Evolutionary conservation across 768 basidiomycete species (phyloP).

Genomic region (Strobilomyces confusus): DNA sequence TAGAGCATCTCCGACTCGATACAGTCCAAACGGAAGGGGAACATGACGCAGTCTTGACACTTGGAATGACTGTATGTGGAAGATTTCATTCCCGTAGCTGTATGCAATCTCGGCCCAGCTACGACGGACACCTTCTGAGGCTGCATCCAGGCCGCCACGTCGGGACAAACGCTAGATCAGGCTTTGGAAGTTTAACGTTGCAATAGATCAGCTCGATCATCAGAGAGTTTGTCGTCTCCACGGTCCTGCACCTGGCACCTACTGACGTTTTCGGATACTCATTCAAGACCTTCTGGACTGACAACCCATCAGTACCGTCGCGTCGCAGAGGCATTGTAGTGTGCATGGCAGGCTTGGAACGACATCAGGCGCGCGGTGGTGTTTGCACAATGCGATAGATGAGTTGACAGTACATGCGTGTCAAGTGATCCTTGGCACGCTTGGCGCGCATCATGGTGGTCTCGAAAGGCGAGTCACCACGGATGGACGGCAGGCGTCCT

Average conservation of each 20-base stretch:
- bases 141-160: conserved; percentile 1
- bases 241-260: conserved; percentile 72
- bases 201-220: conserved; percentile 83
- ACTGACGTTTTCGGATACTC: conserved; percentile 60
- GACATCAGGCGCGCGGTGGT: conserved; percentile 56
- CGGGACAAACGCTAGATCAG: conserved; percentile 29
- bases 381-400: conserved; percentile 54
- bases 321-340: conserved; percentile 51
- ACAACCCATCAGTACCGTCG: conserved; percentile 60
- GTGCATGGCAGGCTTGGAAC: conserved; percentile 69
- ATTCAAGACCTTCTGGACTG: conserved; percentile 68
- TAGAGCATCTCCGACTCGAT: too few relatives aligned
- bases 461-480: conserved; percentile 54
- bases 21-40: too few relatives aligned
- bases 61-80: conserved; percentile 90
- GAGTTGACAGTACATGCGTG: conserved; percentile 42
- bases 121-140: conserved; percentile 32
- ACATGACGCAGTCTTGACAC: conserved; percentile 68
- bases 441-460: conserved; percentile 70
- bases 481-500: conserved; percentile 49
- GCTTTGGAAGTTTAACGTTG: conserved; percentile 84
- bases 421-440: conserved; percentile 64
- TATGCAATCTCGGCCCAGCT: conserved; percentile 62
- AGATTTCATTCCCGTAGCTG: conserved; percentile 82
- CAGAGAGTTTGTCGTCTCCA: conserved; percentile 69